A percentile compares a stretch with the other conserved stretches of the same genome.
These are phyloP conservation scores for Penicillium fimorum DNA, from an alignment of 495 filamentous ascomycete species.

Conservation along the genomic window DNA sequence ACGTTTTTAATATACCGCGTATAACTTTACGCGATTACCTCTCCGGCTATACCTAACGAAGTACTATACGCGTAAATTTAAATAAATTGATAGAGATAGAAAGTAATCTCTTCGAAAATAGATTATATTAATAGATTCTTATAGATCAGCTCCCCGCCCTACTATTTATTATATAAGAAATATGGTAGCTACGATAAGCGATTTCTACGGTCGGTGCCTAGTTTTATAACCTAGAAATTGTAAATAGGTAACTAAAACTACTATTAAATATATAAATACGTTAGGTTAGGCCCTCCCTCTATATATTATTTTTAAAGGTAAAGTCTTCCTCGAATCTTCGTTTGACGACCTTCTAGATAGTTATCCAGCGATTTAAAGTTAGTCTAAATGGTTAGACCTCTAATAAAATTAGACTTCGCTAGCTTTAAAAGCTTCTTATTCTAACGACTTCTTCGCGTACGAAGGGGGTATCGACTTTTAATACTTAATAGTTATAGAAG, in stretches of 20 bases:
- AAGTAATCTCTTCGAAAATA: too few species aligned
- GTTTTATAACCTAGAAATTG: slow-evolving; percentile 6
- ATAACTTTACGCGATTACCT: too few species aligned
- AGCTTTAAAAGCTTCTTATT: slow-evolving; percentile 1
- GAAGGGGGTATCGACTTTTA: neutral
- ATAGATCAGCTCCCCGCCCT: too few species aligned
- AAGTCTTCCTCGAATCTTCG: neutral
- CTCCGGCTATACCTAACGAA: too few species aligned
- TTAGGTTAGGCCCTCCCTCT: neutral
- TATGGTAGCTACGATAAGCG: neutral
- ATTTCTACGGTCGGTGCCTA: slow-evolving; percentile 1
- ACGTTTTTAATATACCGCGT: too few species aligned
- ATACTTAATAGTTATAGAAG: neutral
- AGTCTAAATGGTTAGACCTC: neutral
- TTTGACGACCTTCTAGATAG: neutral
- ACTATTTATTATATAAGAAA: too few species aligned
- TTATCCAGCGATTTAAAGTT: neutral
- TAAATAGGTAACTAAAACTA: neutral
- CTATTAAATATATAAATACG: neutral
- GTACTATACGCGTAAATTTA: too few species aligned
- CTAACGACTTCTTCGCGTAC: neutral
- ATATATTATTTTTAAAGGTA: slow-evolving; percentile 11
- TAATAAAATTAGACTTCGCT: neutral
- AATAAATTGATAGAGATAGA: too few species aligned
- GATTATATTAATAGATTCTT: too few species aligned